phyloP scores from a whole-genome alignment of 495 filamentous ascomycete species.

The Penicillium flavigenum region DNA sequence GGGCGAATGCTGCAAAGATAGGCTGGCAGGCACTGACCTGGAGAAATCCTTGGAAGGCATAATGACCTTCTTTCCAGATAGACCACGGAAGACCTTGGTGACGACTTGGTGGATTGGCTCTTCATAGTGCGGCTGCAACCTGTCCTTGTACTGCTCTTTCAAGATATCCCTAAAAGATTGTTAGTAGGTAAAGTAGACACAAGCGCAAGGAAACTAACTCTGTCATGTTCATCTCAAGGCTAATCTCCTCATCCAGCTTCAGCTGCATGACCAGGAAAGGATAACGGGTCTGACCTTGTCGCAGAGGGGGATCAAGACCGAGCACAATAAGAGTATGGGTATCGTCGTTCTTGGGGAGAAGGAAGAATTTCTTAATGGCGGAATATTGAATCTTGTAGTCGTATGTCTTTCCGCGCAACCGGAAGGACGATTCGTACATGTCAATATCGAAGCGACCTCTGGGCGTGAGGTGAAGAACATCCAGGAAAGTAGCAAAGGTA shows the following conservation, averaged over 20 bases:
- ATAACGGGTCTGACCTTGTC: conserved; percentile 97
- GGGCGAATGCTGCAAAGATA: not conserved
- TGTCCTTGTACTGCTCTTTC: conserved; percentile 84
- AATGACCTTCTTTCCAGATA: conserved; percentile 91
- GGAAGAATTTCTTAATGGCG: conserved; percentile 96
- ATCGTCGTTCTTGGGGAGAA: conserved; percentile 96
- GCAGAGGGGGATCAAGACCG: conserved; percentile 90
- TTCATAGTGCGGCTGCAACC: conserved; percentile 83
- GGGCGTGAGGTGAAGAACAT: conserved; percentile 95
- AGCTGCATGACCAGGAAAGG: conserved; percentile 99
- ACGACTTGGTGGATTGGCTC: conserved; percentile 88
- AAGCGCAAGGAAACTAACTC: conserved; percentile 55
- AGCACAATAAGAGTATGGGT: conserved; percentile 92
- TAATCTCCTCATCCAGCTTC: conserved; percentile 96
- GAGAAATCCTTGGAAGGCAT: conserved; percentile 91
- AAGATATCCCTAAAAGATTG: conserved; percentile 52
- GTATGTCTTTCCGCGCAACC: conserved; percentile 97
- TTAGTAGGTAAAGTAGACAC: conserved; percentile 10
- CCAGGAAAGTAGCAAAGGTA: conserved; percentile 94
- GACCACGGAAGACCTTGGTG: conserved; percentile 87
- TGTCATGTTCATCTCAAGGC: conserved; percentile 95
- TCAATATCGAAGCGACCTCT: conserved; percentile 99
- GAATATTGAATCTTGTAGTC: conserved; percentile 99
- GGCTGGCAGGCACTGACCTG: conserved; percentile 43
- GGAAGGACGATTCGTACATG: conserved; percentile 98